Evolutionary conservation across 306 rosid genomes (phyloP), one percentile per base, ranked within the genome.

Genomic region (Echinosophora koreensis): DNA sequence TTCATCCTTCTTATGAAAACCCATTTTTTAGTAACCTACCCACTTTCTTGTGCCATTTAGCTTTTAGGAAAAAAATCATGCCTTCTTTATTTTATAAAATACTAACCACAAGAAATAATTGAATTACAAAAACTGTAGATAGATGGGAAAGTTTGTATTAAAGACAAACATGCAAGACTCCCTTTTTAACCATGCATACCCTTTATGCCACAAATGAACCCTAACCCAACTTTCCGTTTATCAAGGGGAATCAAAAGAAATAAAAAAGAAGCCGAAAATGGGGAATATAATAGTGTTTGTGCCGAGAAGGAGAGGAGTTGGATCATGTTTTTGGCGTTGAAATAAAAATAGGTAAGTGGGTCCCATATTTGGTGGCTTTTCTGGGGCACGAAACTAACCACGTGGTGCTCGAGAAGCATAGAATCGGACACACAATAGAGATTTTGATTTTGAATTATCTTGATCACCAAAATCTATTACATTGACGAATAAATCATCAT

Each of bases 321-420:
- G 79, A 84, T 71, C 86, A 84, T 80, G 91, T 72, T 82, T 89
- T 66, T 13, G 60, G 87, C 83, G 83, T 86, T 84, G 85, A 86
- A 77, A 69, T 41, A 32, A 42, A 32, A 75, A 77, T 51, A 32
- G 61, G 49, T 16, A 61, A 15, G 85, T 75, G 88, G 94, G 28
- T 3, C 92, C 92, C 87, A 84, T 54, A 35, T 59, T 70, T 30
- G 32, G 56, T 35, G 12, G 49, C 85, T 76, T 82, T 70, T 84
- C 46, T 69, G 77, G 55, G 83, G 77, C 86, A 74, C 76, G 18
- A 5, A 89, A 91, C 94, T 83, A 64, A 80, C 88, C 97, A 92
- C 97, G 96, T 88, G 93, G 88, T 85, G 85, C 86, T 84, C 86
- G 83, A 80, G 73, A 76, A 83, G 6, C 82, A 51, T 67, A 81